Evolutionary conservation across 768 basidiomycete genomes (phyloP), one percentile per base, ranked within the genome.

Genomic region (Cyathus striatus): DNA sequence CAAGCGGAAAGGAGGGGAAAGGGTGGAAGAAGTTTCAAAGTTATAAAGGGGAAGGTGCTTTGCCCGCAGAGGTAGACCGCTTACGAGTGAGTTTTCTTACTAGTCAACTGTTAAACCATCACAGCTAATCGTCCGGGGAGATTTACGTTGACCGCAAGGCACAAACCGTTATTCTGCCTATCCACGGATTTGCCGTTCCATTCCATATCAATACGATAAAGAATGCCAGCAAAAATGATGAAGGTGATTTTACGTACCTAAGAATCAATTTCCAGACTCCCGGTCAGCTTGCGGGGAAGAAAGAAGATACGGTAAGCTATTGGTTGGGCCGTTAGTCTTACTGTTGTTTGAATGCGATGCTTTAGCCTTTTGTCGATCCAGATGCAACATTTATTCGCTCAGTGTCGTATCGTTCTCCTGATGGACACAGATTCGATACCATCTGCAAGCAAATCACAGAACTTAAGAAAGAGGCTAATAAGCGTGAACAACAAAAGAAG

Each of bases 171-270:
- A 78, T 98, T 36, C 64, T 98, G 3, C 96, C 96, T 13, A 83
- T 98, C 49, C 81, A 97, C 54, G 96, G 96, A 3, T 97, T 86
- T 54, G 91, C 93, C 0, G 93, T 95, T 0, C 93, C 95, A 0
- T 97, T 95, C 73, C 96, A 99, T 59, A 94, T 98, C 65, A 95
- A 95, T 57, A 92, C 92, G 1, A 91, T 99, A 50, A 98, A 99
- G 68, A 98, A 95, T 58, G 89, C 86, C 23, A 93, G 88, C 71
- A 98, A 98, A 69, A 96, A 80, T 49, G 95, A 99, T 49, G 96
- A 98, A 63, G 90, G 89, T 4, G 92, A 98, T 40, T 89, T 84
- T 59, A 94, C 93, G 0, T 91, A 90, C 55, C 75, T 99, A 42
- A 81, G 96, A 2, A 92, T 99, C 63, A 98, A 98, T 65, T 97